phyloP scores from a whole-genome alignment of 768 basidiomycete genomes.

The Strobilomyces dryophilus region DNA sequence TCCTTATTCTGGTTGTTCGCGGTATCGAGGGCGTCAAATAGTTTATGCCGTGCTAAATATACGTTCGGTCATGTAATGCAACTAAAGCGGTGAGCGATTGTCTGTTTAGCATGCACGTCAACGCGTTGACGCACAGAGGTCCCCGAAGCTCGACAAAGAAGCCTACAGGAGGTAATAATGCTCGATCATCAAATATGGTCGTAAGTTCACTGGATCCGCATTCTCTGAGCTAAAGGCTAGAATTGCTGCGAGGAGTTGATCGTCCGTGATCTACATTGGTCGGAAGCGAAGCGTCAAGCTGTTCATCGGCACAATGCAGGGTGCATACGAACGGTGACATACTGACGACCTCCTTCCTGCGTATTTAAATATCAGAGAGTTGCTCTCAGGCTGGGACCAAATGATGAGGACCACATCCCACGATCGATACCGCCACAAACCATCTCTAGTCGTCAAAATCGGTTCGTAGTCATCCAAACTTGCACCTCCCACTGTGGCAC shows the following conservation, averaged over 20 bases:
- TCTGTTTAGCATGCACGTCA: not conserved
- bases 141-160: constrained; percentile 15
- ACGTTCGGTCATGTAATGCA: not conserved
- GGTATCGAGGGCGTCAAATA: constrained; percentile 6
- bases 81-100: not conserved
- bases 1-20: not conserved
- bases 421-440: no score
- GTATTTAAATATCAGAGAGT: constrained; percentile 8
- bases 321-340: not conserved
- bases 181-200: constrained; percentile 12
- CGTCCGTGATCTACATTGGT: constrained; percentile 1
- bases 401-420: constrained; percentile 15
- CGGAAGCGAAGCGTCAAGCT: constrained; percentile 10
- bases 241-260: no score
- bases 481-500: not conserved
- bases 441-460: no score
- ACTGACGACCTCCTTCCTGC: constrained; percentile 16
- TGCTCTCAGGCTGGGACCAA: constrained; percentile 10
- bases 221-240: no score
- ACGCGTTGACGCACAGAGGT: constrained; percentile 2
- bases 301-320: not conserved
- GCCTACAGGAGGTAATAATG: not conserved
- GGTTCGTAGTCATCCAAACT: constrained; percentile 11
- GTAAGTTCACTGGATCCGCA: constrained; percentile 10
- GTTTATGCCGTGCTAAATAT: not conserved